phyloP scores from a whole-genome alignment of 2,329 filamentous ascomycete genomes.

The Macrophomina phaseolina region DNA sequence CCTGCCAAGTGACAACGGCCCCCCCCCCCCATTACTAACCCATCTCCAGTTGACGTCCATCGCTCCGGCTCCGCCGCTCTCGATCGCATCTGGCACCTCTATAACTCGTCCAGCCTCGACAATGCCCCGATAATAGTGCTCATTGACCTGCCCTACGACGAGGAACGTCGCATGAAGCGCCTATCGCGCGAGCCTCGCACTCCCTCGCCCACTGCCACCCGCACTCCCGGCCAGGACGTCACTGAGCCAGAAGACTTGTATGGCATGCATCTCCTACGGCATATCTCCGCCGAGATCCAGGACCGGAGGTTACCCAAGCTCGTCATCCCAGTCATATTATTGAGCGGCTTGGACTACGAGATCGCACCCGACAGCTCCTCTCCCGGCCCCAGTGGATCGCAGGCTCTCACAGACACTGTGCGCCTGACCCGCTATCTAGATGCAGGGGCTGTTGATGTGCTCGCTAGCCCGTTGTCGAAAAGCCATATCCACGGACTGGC shows the following conservation, averaged over 20 bases:
- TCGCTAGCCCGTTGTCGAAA: constrained; percentile 77
- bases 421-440: constrained; percentile 77
- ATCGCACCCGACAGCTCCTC: constrained; percentile 25
- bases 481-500: constrained; percentile 77
- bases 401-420: constrained; percentile 54
- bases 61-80: constrained; percentile 47
- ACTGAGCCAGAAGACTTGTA: constrained; percentile 50
- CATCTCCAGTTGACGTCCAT: constrained; percentile 46
- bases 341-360: constrained; percentile 46
- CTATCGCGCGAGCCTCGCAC: constrained; percentile 49
- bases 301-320: constrained; percentile 47
- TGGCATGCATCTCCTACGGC: constrained; percentile 49
- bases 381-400: constrained; percentile 40
- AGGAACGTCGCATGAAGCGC: constrained; percentile 48
- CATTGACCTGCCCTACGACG: constrained; percentile 51
- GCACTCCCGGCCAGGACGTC: constrained; percentile 38
- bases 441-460: constrained; percentile 83
- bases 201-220: constrained; percentile 46
- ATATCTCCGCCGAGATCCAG: constrained; percentile 50
- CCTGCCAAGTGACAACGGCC: not conserved
- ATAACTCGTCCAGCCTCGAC: constrained; percentile 41
- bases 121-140: constrained; percentile 48
- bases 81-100: constrained; percentile 35
- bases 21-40: constrained; percentile 17
- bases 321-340: constrained; percentile 48